phyloP scores from a whole-genome alignment of 148 eudicot species.

The Salicornia ramosissima region DNA sequence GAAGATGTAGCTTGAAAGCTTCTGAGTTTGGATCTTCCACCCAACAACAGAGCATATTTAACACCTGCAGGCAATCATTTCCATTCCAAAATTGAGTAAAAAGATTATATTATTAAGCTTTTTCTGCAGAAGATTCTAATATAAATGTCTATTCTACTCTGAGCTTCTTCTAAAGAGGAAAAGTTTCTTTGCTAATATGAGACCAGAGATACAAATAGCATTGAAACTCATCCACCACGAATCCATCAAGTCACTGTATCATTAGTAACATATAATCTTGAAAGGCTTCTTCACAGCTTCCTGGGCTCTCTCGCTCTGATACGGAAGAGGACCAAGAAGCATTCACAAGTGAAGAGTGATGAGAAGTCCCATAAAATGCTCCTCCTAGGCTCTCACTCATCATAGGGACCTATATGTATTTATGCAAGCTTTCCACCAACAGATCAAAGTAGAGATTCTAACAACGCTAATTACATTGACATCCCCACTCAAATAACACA shows the following conservation, averaged over 20 bases:
- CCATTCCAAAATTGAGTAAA: background rate
- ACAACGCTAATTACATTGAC: no score
- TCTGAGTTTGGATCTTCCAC: conserved; percentile 95
- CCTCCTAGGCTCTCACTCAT: background rate
- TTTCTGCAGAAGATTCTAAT: background rate
- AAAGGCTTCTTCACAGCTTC: background rate
- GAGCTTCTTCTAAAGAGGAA: background rate
- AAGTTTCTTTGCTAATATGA: background rate
- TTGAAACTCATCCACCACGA: background rate
- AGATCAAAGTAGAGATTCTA: background rate
- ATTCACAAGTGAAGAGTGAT: background rate
- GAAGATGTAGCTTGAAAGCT: conserved; percentile 96
- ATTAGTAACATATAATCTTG: background rate
- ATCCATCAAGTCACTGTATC: background rate
- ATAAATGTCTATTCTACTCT: background rate
- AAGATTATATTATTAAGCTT: background rate
- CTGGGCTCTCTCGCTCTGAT: background rate
- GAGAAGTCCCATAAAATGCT: background rate
- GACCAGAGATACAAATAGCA: background rate
- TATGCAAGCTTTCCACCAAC: background rate
- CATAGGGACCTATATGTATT: background rate
- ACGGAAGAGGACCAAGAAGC: background rate
- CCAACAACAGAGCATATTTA: conserved; percentile 99
- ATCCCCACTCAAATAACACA: background rate
- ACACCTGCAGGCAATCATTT: conserved; percentile 33